phyloP scores from a whole-genome alignment of 345 rosid genomes.

The Euphorbia pulcherrima region DNA sequence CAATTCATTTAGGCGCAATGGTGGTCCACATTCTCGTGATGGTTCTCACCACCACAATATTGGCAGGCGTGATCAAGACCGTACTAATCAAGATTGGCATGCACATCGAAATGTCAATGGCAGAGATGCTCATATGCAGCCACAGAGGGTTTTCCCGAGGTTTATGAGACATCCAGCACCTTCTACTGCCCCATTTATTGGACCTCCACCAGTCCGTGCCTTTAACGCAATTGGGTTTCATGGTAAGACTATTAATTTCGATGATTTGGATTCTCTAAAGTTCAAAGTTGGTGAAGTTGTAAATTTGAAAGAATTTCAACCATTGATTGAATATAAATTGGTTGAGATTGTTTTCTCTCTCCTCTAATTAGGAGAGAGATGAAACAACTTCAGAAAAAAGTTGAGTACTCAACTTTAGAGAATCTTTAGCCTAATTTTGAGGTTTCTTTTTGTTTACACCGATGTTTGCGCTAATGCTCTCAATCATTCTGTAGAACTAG shows the following conservation, averaged over 20 bases:
- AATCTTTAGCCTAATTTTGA: no score
- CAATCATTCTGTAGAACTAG: conserved; percentile 41
- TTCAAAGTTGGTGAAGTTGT: no score
- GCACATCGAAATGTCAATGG: conserved; percentile 50
- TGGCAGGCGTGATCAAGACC: conserved; percentile 75
- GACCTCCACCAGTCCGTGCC: conserved; percentile 43
- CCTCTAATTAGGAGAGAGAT: no score
- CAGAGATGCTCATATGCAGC: conserved; percentile 61
- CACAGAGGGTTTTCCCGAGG: conserved; percentile 52
- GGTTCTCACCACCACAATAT: conserved; percentile 65
- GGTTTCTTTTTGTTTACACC: conserved; percentile 5
- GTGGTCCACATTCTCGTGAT: conserved; percentile 46
- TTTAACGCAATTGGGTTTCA: conserved; percentile 43
- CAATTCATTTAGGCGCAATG: conserved; percentile 59
- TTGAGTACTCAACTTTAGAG: no score
- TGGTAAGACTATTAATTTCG: conserved; percentile 71
- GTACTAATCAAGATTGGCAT: conserved; percentile 41
- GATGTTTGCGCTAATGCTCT: conserved; percentile 23
- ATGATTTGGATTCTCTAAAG: no score
- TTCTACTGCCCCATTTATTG: conserved; percentile 43
- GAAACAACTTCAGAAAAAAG: no score
- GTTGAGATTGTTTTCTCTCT: no score
- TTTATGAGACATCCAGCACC: conserved; percentile 56
- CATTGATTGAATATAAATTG: no score
- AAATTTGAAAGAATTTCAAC: no score